Base-by-base conservation (phyloP, 345 rosid species). In the Moricandia arvensis region DNA sequence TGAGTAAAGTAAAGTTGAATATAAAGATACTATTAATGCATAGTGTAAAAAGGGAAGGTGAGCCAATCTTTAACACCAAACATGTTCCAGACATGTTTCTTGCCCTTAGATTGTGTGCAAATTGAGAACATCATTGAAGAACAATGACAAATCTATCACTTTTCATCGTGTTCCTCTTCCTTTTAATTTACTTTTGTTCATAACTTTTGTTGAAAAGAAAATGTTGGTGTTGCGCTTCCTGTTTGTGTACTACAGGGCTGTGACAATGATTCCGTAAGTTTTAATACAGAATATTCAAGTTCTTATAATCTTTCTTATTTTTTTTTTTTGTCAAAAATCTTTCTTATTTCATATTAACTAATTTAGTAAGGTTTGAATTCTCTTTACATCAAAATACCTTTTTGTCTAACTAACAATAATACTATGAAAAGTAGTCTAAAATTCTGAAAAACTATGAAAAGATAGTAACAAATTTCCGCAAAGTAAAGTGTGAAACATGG, bases 1-100 rank as follows among this genome's bases (percentile, higher is more conserved):
- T 67, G 69, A 60, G 59, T 47, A 47, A 78, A 79, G 74, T 68
- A 54, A 62, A 68, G 74, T 72, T 69, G 63, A 58, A 58, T 45
- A 33, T 71, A 63, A 41, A 77, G 65, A 76, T 63, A 76, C 66
- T 77, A 59, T 71, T 57, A 59, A 51, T 63, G 13, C 63, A 64
- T 73, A 67, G 81, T 73, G 74, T 41, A 54, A 41, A 79, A 68
- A 73, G 66, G 30, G 6, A 73, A 12, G 58, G 12, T 7, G 59
- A 66, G 15, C 65, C 81, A 78, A 72, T 72, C 81, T 78, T 78
- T 72, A 78, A 66, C 49, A 66, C 73, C 70, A 4, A 68, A 79
- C 81, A 79, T 79, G 81, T 73, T 68, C 49, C 60, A 68, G 78
- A 79, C 81, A 79, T 79, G 81, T 79, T 79, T 79, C 70, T 68